Base-by-base conservation (phyloP, 176 grass and related monocot genomes). In the Carex scoparia region DNA sequence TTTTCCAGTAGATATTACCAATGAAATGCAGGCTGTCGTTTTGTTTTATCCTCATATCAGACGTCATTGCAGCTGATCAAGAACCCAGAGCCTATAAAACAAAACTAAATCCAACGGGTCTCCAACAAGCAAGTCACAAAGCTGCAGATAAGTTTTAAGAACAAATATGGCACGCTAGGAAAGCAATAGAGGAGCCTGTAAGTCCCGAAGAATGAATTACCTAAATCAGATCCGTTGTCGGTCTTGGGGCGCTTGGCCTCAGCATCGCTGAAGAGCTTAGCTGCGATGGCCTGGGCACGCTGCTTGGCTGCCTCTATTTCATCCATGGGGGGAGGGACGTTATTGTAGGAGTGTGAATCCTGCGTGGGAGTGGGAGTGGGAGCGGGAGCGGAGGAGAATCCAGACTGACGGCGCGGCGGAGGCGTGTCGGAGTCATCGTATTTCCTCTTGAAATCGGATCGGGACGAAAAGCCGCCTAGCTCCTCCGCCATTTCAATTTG, bases 251-350 rank as follows among this genome's bases (percentile, higher is more conserved):
- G 95, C 84, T 95, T 98, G 23, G 93, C 92, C 86, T 98, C 95
- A 31, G 95, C 95, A 56, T 84, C 93, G 83, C 81, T 98, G 60
- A 98, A 94, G n/a, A 98, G 78, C 86, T 92, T 89, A 27, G 95
- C 95, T 3, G 95, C 95, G 65, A 98, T 95, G 85, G 91, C 88
- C 93, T 98, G 93, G 19, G 95, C 95, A 40, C 91, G 85, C 80
- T 98, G 95, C 88, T 98, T 98, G 14, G 95, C 95, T 11, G 93
- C 92, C 88, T 94, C 87, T 78, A 98, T 98, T 66, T 90, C 93
- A n/a, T 98, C 95, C 18, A 92, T 74, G 1, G 91, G 91, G 51
- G 93, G 91, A 28, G 95, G 88, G 19, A 90, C 92, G 87, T 79
- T 97, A 38, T 97, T 94, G 86, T 94, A 95, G 59, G 91, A 85